Evolutionary conservation across 2,329 filamentous ascomycete species (phyloP).

Genomic region (Cordyceps tenuipes): DNA sequence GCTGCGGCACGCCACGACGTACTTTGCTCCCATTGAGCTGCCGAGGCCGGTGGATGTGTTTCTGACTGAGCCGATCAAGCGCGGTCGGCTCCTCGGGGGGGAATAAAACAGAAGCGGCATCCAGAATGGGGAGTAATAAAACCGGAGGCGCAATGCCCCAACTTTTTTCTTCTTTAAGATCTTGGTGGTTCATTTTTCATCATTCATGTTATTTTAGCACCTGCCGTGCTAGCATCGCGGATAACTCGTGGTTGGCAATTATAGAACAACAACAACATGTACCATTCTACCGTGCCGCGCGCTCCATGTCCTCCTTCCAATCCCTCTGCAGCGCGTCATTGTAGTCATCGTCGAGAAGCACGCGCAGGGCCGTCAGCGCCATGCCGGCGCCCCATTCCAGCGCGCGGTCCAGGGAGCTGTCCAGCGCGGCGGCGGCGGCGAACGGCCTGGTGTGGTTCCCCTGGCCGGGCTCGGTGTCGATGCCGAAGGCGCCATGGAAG

Average conservation of each 20-base stretch:
- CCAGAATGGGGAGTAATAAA: not conserved
- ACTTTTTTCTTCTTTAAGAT: not conserved
- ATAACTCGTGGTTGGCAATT: too few species aligned
- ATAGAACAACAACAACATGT: not conserved
- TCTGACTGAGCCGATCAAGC: constrained; percentile 29
- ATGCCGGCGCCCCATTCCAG: constrained; percentile 34
- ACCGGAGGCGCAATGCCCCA: not conserved
- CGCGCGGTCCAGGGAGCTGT: constrained; percentile 25
- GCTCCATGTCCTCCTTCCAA: constrained; percentile 26
- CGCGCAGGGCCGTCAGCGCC: constrained; percentile 23
- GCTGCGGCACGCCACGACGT: constrained; percentile 40
- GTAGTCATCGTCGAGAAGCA: constrained; percentile 25
- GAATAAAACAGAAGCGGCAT: not conserved
- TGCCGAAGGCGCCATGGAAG: constrained; percentile 37
- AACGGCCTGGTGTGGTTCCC: constrained; percentile 28
- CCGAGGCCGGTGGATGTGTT: constrained; percentile 27
- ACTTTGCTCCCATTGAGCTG: constrained; percentile 37
- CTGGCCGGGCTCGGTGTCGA: constrained; percentile 25
- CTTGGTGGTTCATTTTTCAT: not conserved
- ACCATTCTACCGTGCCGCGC: constrained; percentile 14
- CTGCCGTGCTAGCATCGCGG: not conserved
- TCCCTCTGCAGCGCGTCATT: constrained; percentile 17
- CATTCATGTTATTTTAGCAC: not conserved
- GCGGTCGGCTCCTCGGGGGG: constrained; percentile 21
- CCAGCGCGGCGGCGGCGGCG: constrained; percentile 30